Evolutionary conservation across 192 early-diverging fungal genomes (phyloP), one percentile per base, ranked within the genome.

Genomic region (Coemansia sp.): DNA sequence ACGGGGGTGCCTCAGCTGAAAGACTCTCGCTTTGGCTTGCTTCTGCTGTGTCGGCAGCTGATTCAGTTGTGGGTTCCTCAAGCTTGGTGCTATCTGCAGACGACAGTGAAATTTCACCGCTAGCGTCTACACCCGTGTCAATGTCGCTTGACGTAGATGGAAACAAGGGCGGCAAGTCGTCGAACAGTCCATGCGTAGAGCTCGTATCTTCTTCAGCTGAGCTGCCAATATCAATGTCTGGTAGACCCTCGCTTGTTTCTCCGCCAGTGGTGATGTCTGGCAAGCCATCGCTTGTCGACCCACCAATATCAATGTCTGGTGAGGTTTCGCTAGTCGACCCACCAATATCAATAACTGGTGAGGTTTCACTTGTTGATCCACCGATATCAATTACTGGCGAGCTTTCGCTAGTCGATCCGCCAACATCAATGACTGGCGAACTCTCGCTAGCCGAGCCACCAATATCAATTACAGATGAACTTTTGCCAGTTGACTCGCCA

Each of bases 141-240:
- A 24, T 19, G 16, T 24, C 28, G 49, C 49, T 51, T 30, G 62
- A 60, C 28, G 62, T 47, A 1, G 14, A 35, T 9, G 62, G 24
- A 24, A 32, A 40, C 19, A 56, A 25, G 2, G 62, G 56, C 27
- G 68, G 29, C 5, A 59, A 21, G 27, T 56, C 33, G 33, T 54
- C 56, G 31, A 54, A 60, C 44, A 64, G 14, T 1, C 33, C 58
- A 23, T 47, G 52, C 32, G 28, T 30, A 46, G 28, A 12, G 38
- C 6, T 22, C 23, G 21, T 43, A 9, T 14, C 23, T 29, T 42
- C 30, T 12, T 43, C 27, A 3, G 5, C 40, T 6, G 54, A 43
- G 2, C 24, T 32, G 22, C 25, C 54, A 27, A 43, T 25, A 24
- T 56, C 54, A 43, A 56, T 10, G n/a, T n/a, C n/a, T n/a, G n/a